Evolutionary conservation across 2,329 filamentous ascomycete species (phyloP), one percentile per base, ranked within the genome.

Genomic region (Diaporthe vaccinii): DNA sequence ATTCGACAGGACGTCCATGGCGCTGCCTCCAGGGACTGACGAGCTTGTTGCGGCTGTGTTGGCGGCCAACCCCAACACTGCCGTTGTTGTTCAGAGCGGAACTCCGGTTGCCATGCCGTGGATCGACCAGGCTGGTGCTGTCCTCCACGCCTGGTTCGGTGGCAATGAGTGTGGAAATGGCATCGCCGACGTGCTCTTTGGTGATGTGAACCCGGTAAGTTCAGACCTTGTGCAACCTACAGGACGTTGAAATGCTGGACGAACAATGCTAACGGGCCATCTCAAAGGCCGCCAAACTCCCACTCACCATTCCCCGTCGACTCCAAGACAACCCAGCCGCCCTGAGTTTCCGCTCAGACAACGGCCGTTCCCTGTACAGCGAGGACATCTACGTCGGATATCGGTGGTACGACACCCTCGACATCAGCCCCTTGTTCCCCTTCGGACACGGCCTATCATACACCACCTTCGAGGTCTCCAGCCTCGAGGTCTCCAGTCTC

Each of bases 301-400:
- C 93, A 0, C 86, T 95, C 31, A 93, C 89, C 3, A 96, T 96
- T 84, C 94, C 95, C 1, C 87, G 86, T 71, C 86, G 87, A 22
- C 81, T 93, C 1, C 89, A 93, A 80, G 92, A 95, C 80, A 95
- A 93, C 76, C 94, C 94, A 1, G 90, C 93, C 0, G 95, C 92
- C 84, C 87, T 95, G 79, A 96, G 95, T 85, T 96, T 92, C 83
- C 86, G 88, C 51, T 89, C 89, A 17, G 93, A 96, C 82, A 91
- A 92, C 49, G 90, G 93, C 59, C 89, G 93, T 74, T 91, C 93
- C 0, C 85, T 95, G 1, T 97, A 96, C 81, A 93, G 93, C 62
- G 94, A 97, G 83, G 94, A 95, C 76, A 87, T 97, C 61, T 96
- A 95, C 82, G 87, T 96, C 51, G 94, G 94, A 4, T 97, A 97